Base-by-base conservation (phyloP, 495 filamentous ascomycete genomes). In the Thozetella sp. region DNA sequence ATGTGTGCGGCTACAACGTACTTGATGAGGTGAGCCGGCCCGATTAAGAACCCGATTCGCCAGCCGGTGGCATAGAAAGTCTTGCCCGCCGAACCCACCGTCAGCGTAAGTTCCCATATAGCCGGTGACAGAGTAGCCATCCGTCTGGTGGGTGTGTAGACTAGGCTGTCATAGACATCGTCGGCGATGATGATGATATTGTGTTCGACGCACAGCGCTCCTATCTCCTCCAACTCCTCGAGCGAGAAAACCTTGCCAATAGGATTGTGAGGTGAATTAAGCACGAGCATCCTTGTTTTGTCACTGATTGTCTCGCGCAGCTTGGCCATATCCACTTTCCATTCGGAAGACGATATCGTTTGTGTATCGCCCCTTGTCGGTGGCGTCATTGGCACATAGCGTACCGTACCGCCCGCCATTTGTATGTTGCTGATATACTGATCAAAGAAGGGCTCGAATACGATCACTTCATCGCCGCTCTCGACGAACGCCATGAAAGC, bases 401-500 rank as follows among this genome's bases (percentile, higher is more conserved):
- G 90, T 56, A 97, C 90, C 64, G 86, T 93, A 54, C 94, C 95
- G 57, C 95, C 95, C 10, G 94, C 86, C 96, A 98, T 97, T 70
- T 96, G 89, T 54, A 99, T 97, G 75, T 98, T 98, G 78, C 86
- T 89, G 60, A 98, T 95, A 72, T 97, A 93, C 87, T 99, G 95
- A 76, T 99, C 95, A 68, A 97, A 99, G 79, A 97, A 99, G 4
- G 95, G 95, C 79, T 99, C 95, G 75, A 99, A 97, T 54, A 99
- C 85, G 43, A 99, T 97, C 52, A 97, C 95, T 73, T 99, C 95
- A 66, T 99, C 95, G 3, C 91, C 95, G 0, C 82, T 82, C 74
- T 99, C 95, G 58, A 99, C 88, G 64, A 99, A 98, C 2, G 82
- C 95, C 95, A 99, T 97, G 69, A 99, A 97, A 1, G 95, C 95